Evolutionary conservation across 129 eudicot genomes (phyloP).

Genomic region (Flaveria ramosissima): DNA sequence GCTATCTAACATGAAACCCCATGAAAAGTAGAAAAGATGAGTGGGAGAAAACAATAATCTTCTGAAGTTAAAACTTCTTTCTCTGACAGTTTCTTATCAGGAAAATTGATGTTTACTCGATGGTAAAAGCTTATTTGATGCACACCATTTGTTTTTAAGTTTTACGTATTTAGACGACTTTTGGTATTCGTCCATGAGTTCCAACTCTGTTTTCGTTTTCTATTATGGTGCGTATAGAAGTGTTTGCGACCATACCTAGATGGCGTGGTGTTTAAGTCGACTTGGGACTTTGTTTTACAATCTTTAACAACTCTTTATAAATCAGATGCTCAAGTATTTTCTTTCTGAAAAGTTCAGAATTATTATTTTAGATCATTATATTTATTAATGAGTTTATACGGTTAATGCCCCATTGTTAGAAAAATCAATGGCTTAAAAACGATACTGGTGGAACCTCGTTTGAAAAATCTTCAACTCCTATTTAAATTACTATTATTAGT

Average conservation of each 20-base stretch:
- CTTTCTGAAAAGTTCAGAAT: too few relatives aligned
- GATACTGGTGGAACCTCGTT: too few relatives aligned
- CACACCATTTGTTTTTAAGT: constrained; percentile 28
- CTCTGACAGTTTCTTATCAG: neutral
- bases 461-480: too few relatives aligned
- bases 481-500: too few relatives aligned
- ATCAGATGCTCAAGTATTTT: too few relatives aligned
- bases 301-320: too few relatives aligned
- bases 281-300: too few relatives aligned
- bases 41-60: constrained; percentile 26
- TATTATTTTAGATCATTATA: too few relatives aligned
- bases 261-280: neutral
- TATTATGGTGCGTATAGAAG: neutral
- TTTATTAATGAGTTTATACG: too few relatives aligned
- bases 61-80: constrained; percentile 7
- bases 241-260: neutral
- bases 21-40: constrained; percentile 8
- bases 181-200: constrained; percentile 9
- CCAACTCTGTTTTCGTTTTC: neutral
- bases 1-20: constrained; percentile 1
- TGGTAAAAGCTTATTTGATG: constrained; percentile 30
- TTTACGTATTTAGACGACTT: neutral
- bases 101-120: neutral
- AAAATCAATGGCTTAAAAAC: too few relatives aligned
- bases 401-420: too few relatives aligned